These are phyloP conservation scores for Mortierella antarctica DNA, from an alignment of 192 early-diverging fungal species.

Conservation along the genomic window DNA sequence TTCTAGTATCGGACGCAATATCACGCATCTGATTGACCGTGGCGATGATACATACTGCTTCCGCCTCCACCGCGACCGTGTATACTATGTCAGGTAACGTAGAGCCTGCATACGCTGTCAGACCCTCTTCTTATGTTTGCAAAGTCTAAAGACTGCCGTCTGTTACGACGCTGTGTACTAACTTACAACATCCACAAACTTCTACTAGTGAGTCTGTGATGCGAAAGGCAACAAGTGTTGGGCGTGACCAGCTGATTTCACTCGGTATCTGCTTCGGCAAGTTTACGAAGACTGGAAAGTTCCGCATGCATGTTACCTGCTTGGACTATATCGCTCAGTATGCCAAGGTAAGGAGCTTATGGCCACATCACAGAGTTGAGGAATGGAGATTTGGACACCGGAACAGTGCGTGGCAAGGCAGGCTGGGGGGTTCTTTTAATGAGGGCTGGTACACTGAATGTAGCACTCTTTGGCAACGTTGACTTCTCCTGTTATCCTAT, in stretches of 20 bases:
- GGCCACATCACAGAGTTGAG: neutral
- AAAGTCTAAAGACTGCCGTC: no score
- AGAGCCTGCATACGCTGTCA: no score
- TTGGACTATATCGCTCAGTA: conserved; percentile 95
- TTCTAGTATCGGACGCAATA: conserved; percentile 91
- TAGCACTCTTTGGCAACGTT: no score
- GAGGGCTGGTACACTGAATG: no score
- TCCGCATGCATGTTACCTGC: conserved; percentile 93
- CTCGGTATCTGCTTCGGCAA: conserved; percentile 99
- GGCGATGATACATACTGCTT: conserved; percentile 98
- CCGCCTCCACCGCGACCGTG: conserved; percentile 91
- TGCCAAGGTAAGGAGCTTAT: conserved; percentile 71
- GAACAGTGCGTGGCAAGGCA: neutral
- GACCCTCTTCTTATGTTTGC: neutral
- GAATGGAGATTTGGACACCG: neutral
- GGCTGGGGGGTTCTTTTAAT: no score
- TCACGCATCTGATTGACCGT: conserved; percentile 93
- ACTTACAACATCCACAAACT: conserved; percentile 4
- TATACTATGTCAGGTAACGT: conserved; percentile 93
- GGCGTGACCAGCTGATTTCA: conserved; percentile 87
- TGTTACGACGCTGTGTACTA: no score
- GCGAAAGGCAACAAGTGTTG: conserved; percentile 85
- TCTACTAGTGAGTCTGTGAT: conserved; percentile 87
- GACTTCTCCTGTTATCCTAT: no score
- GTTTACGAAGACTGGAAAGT: conserved; percentile 98